Conservation (phyloP, 164 flowering plant species). For the Protea cynaroides region DNA sequence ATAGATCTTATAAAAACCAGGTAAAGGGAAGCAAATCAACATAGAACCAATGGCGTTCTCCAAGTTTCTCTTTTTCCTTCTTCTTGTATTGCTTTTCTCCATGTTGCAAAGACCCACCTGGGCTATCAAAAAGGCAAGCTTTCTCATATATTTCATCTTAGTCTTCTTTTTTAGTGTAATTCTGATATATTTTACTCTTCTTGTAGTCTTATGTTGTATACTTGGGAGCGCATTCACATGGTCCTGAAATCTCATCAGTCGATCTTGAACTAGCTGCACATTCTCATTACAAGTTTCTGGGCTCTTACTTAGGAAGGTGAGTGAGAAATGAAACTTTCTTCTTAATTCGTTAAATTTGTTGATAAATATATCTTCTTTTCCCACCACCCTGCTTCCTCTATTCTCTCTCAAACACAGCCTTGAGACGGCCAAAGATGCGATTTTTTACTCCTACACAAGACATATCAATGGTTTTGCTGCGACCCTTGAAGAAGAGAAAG, state of each 20-base stretch:
- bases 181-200: not conserved
- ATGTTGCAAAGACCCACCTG: constrained; percentile 5
- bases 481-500: constrained; percentile 21
- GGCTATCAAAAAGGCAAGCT: constrained; percentile 30
- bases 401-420: constrained; percentile 4
- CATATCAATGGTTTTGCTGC: constrained; percentile 12
- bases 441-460: constrained; percentile 16
- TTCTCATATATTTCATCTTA: not conserved
- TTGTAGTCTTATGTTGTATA: constrained; percentile 55
- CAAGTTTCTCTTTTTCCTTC: not conserved
- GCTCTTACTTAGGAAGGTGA: constrained; percentile 42
- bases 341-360: not conserved
- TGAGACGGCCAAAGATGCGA: constrained; percentile 12
- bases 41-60: not conserved
- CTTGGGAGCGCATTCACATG: constrained; percentile 49
- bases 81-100: not conserved
- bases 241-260: constrained; percentile 9
- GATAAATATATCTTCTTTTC: too few species aligned
- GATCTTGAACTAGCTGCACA: constrained; percentile 30
- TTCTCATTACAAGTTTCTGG: constrained; percentile 49
- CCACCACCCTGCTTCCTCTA: too few species aligned
- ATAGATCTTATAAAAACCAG: too few species aligned
- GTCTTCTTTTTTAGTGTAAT: not conserved
- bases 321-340: constrained; percentile 17
- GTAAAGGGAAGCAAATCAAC: not conserved